Percentiles rank a stretch among this genome's conserved stretches.
These are phyloP conservation scores for Talaromyces liani DNA, from an alignment of 495 filamentous ascomycete genomes.

Conservation along the genomic window DNA sequence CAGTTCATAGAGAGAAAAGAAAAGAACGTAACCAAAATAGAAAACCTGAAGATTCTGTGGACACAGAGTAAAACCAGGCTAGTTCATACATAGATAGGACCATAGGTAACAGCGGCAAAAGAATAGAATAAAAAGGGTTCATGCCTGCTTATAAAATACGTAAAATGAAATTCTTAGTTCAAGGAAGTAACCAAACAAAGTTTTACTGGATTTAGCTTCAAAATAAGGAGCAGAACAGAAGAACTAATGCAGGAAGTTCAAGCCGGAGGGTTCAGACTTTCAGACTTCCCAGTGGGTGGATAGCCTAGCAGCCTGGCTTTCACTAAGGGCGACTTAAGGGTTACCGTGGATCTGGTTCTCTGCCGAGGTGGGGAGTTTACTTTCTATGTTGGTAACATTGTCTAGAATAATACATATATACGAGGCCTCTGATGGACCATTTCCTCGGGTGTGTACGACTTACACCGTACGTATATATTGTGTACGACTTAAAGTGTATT, in stretches of 20 bases:
- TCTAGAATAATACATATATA: neutral
- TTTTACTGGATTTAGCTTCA: neutral
- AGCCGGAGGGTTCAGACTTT: neutral
- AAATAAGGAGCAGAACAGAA: neutral
- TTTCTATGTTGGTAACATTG: neutral
- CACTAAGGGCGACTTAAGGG: neutral
- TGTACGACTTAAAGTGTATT: neutral
- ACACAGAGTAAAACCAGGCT: neutral
- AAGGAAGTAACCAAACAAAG: neutral
- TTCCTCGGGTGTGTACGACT: neutral
- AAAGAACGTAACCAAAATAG: neutral
- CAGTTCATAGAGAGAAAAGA: neutral
- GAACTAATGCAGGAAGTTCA: neutral
- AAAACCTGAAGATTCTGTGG: neutral
- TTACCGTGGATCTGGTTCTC: constrained; percentile 6
- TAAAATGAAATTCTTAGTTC: neutral
- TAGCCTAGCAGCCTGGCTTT: neutral
- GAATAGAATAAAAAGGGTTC: neutral
- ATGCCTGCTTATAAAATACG: neutral
- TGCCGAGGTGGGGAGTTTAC: neutral
- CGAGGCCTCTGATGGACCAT: neutral
- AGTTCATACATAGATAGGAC: neutral
- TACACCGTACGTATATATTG: too few species aligned
- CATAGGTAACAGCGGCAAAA: neutral
- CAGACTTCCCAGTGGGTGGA: neutral